Evolutionary conservation across 179 eudicot genomes (phyloP).

Genomic region (Corrigiola litoralis): DNA sequence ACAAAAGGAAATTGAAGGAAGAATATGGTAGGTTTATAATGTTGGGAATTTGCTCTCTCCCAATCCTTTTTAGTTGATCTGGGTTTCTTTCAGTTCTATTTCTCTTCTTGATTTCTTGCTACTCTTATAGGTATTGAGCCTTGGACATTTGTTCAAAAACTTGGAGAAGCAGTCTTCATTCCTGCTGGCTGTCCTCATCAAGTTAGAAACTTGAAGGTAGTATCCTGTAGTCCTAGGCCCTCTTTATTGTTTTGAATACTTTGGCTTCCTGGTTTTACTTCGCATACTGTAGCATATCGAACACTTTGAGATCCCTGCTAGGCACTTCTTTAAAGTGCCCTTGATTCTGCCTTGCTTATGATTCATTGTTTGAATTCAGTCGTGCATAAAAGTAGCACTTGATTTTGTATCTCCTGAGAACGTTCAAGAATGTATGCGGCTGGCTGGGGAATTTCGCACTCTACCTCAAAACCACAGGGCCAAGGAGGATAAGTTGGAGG

Average conservation of each 20-base stretch:
- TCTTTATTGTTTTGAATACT: too few species aligned
- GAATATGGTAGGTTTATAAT: constrained; percentile 55
- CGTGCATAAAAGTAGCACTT: constrained; percentile 70
- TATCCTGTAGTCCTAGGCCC: background rate
- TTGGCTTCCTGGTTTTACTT: too few species aligned
- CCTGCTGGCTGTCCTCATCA: constrained; percentile 97
- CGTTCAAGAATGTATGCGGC: constrained; percentile 47
- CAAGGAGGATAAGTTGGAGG: constrained; percentile 72
- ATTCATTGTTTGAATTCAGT: constrained; percentile 30
- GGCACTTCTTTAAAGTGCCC: background rate
- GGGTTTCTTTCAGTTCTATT: background rate
- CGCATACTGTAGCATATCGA: too few species aligned
- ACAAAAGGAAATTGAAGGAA: constrained; percentile 67
- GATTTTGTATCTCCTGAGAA: constrained; percentile 76
- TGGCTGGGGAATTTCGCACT: constrained; percentile 51
- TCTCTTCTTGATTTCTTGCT: background rate
- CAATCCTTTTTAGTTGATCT: background rate
- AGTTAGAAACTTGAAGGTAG: constrained; percentile 75
- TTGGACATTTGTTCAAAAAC: constrained; percentile 84
- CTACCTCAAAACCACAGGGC: constrained; percentile 61
- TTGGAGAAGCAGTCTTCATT: constrained; percentile 89
- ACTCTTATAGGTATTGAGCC: constrained; percentile 61
- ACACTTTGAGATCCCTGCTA: too few species aligned
- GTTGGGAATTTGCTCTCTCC: background rate
- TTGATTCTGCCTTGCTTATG: background rate